These are phyloP conservation scores for Rickenella mellea DNA, from an alignment of 768 basidiomycete genomes.

Conservation along the genomic window DNA sequence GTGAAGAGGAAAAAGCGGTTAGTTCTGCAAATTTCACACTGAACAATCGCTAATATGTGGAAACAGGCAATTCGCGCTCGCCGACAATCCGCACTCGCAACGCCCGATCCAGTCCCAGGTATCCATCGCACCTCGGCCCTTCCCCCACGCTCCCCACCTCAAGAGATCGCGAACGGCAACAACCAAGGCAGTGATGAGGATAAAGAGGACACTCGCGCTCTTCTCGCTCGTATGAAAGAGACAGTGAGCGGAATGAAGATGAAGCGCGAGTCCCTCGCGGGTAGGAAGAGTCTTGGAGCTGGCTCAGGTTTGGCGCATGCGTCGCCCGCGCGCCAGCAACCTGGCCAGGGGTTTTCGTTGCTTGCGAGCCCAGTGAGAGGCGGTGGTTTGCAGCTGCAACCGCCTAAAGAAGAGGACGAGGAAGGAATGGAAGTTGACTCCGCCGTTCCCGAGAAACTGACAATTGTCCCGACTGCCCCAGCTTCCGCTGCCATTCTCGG, in stretches of 20 bases:
- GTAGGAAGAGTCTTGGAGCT: slow-evolving; percentile 23
- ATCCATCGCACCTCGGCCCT: slow-evolving; percentile 22
- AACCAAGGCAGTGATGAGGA: slow-evolving; percentile 2
- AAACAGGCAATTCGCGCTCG: slow-evolving; percentile 55
- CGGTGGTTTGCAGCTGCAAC: slow-evolving; percentile 7
- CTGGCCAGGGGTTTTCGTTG: slow-evolving; percentile 11
- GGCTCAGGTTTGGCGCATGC: slow-evolving; percentile 11
- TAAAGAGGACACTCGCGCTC: slow-evolving; percentile 9
- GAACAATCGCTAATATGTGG: slow-evolving; percentile 36
- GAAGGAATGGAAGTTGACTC: slow-evolving; percentile 11
- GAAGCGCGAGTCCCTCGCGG: slow-evolving; percentile 27
- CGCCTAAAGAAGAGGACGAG: slow-evolving; percentile 10
- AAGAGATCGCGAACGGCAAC: slow-evolving; percentile 5
- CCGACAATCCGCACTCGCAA: slow-evolving; percentile 44
- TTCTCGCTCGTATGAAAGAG: slow-evolving; percentile 22
- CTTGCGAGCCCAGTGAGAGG: slow-evolving; percentile 8
- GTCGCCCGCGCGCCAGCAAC: slow-evolving; percentile 7
- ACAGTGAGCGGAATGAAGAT: slow-evolving; percentile 24
- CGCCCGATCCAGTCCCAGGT: slow-evolving; percentile 40
- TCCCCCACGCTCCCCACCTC: slow-evolving; percentile 12
- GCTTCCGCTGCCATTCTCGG: slow-evolving; percentile 12
- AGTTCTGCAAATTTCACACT: slow-evolving; percentile 4
- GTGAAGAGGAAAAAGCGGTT: slow-evolving; percentile 1
- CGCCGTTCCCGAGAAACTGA: slow-evolving; percentile 4
- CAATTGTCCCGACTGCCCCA: slow-evolving; percentile 2